Conservation (phyloP, 257 asterid species). For the Striga asiatica region DNA sequence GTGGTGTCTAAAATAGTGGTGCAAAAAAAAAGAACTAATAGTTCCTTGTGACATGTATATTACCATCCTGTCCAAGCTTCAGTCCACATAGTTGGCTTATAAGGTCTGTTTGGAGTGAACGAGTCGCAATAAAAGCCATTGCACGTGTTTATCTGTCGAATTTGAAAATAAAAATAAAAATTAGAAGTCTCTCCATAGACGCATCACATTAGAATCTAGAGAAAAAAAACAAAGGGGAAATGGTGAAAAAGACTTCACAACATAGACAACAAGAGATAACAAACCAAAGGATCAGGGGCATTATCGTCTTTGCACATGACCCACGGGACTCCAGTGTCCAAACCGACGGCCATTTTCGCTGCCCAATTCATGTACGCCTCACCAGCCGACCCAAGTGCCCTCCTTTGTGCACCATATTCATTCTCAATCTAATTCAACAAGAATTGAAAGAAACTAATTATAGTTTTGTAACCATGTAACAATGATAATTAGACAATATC, state of each 20-base stretch:
- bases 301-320: slow-evolving; percentile 66
- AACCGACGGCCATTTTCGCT: slow-evolving; percentile 57
- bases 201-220: neutral
- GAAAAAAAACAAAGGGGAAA: neutral
- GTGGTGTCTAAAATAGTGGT: neutral
- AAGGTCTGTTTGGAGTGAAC: slow-evolving; percentile 53
- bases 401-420: slow-evolving; percentile 43
- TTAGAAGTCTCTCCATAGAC: neutral
- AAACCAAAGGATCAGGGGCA: slow-evolving; percentile 55
- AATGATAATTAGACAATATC: neutral
- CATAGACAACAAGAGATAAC: neutral
- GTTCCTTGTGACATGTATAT: neutral
- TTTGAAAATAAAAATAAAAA: neutral
- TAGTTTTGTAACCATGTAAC: too few relatives aligned
- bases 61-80: slow-evolving; percentile 85
- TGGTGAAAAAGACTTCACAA: neutral
- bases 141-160: slow-evolving; percentile 51
- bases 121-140: slow-evolving; percentile 61
- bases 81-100: slow-evolving; percentile 65
- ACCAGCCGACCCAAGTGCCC: slow-evolving; percentile 43
- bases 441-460: neutral
- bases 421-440: slow-evolving; percentile 44
- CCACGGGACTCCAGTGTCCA: slow-evolving; percentile 66
- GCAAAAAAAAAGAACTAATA: neutral
- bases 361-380: slow-evolving; percentile 55